Evolutionary conservation across 768 basidiomycete genomes (phyloP).

Genomic region (Glaciozyma martinii): DNA sequence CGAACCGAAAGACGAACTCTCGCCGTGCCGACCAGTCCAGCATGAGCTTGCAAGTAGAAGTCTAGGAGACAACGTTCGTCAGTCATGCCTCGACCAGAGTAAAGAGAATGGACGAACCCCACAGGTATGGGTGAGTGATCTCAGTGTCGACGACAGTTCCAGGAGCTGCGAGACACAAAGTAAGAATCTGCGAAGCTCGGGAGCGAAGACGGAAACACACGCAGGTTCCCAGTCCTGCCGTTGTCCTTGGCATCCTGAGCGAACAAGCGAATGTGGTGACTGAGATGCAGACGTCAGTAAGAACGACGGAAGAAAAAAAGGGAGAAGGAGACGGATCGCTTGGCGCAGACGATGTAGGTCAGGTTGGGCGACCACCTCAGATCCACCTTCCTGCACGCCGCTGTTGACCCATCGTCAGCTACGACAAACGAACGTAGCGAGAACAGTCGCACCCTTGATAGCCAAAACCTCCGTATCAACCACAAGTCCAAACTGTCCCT

Average conservation of each 20-base stretch:
- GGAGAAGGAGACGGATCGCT: conserved; percentile 1
- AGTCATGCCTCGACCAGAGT: too few relatives aligned
- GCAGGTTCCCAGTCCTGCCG: conserved; percentile 27
- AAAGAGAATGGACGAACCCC: too few relatives aligned
- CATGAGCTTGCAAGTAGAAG: conserved; percentile 31
- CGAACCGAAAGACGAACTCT: background rate
- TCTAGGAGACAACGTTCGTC: background rate
- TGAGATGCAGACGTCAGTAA: background rate
- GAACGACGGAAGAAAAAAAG: background rate
- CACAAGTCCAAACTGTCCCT: conserved; percentile 20
- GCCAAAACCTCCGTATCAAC: conserved; percentile 17
- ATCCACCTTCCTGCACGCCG: conserved; percentile 15
- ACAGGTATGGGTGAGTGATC: conserved; percentile 1
- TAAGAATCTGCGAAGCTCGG: background rate
- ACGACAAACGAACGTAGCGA: background rate
- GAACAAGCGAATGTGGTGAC: conserved; percentile 27
- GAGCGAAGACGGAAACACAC: background rate
- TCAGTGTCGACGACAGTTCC: conserved; percentile 21
- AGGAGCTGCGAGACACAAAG: conserved; percentile 4
- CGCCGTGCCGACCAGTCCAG: conserved; percentile 29
- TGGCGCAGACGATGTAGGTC: conserved; percentile 28
- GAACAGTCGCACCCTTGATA: conserved; percentile 16
- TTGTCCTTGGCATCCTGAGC: conserved; percentile 2
- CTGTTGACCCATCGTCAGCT: background rate
- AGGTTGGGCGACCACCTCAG: conserved; percentile 18